Evolutionary conservation across 495 filamentous ascomycete species (phyloP), one percentile per base, ranked within the genome.

Genomic region (Hypoxylon fuscum): DNA sequence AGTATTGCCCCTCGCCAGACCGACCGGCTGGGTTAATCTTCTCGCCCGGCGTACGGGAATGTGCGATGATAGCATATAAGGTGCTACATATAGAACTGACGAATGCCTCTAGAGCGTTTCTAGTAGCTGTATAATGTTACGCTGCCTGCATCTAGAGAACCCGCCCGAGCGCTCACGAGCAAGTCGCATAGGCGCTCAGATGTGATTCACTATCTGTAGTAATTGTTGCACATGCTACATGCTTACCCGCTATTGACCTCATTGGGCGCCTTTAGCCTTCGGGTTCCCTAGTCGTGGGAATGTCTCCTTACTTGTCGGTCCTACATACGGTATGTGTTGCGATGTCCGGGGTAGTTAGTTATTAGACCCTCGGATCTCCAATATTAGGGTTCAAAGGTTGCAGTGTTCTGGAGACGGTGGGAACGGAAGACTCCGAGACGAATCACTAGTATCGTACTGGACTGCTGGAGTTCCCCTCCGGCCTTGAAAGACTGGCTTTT

Each of bases 31-130:
- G 50, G 55, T 55, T 12, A 5, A 11, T n/a, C 32, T 44, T 31
- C 21, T 29, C 23, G 18, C 31, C 50, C 50, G 51, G 55, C 47
- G 38, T 42, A 37, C n/a, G 42, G 10, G 55, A 41, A 32, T n/a
- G 37, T 52, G 50, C 52, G 56, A 51, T 37, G 46, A 22, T 38
- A 51, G 40, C 15, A 35, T 32, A 20, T 8, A 32, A 32, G 31
- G 11, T 53, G 42, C 22, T n/a, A 12, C 11, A 29, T 11, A 45
- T 17, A 44, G 32, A 52, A 29, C 22, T 20, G 31, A 32, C 17
- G 29, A 38, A 15, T 29, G 44, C 55, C 22, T 59, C 54, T 57
- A 49, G 51, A 57, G 62, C 34, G 62, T 66, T 66, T 61, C 56
- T 53, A 48, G 35, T 56, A 17, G 45, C 25, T 38, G 50, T 27